Percentiles rank a stretch among this genome's conserved stretches.
Conservation (phyloP, 1,139 yeast genomes). For the Suhomyces wounanorum region DNA sequence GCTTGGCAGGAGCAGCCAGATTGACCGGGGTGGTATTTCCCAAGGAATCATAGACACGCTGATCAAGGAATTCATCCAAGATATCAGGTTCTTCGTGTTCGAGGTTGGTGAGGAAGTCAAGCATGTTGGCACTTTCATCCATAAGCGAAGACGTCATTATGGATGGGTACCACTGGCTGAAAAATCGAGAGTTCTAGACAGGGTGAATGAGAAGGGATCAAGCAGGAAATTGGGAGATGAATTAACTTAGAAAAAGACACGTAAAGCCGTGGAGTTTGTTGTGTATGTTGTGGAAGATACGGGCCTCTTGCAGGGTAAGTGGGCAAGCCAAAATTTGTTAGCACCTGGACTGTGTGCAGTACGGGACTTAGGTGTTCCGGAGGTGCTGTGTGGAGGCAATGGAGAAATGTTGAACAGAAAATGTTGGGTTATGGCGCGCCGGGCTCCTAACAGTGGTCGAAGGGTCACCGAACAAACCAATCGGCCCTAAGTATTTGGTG, state of each 20-base stretch:
- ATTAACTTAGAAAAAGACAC: slow-evolving; percentile 1
- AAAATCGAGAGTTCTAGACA: background rate
- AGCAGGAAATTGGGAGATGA: background rate
- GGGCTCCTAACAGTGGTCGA: background rate
- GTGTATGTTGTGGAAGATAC: background rate
- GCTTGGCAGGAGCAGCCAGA: slow-evolving; percentile 2
- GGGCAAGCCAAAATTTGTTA: background rate
- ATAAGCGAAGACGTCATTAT: slow-evolving; percentile 19
- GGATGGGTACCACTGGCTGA: slow-evolving; percentile 1
- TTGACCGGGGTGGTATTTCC: slow-evolving; percentile 29
- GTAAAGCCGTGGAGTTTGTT: background rate
- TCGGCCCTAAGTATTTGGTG: background rate
- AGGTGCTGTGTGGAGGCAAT: background rate
- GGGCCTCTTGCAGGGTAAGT: background rate
- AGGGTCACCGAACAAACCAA: background rate
- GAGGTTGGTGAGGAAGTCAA: slow-evolving; percentile 19
- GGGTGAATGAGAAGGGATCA: background rate
- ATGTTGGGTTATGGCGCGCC: background rate
- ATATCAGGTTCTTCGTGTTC: slow-evolving; percentile 41
- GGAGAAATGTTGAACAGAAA: slow-evolving; percentile 5
- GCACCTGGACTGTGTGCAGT: slow-evolving; percentile 1
- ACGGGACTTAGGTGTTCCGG: background rate
- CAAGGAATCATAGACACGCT: slow-evolving; percentile 50
- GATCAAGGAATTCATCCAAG: slow-evolving; percentile 60
- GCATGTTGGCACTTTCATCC: slow-evolving; percentile 17